Conservation (phyloP, 2,329 filamentous ascomycete genomes). For the Colletotrichum siamense region DNA sequence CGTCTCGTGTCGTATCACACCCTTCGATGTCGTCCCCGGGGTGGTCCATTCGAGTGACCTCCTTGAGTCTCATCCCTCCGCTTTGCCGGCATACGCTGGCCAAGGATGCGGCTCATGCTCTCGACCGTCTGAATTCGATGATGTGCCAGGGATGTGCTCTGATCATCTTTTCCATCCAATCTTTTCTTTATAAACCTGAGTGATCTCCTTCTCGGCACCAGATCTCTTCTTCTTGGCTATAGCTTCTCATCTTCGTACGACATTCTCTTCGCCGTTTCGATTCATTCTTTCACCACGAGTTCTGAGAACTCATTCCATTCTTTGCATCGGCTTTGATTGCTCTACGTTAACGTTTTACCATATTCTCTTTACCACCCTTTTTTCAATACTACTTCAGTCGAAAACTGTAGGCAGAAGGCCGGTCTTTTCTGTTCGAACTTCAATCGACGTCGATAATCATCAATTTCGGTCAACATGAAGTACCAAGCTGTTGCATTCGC, state of each 20-base stretch:
- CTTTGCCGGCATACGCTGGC: background rate
- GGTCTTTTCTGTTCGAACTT: conserved; percentile 9
- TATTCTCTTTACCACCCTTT: background rate
- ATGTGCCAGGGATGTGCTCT: conserved; percentile 4
- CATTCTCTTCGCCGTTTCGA: conserved; percentile 16
- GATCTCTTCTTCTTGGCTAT: background rate
- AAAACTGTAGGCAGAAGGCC: conserved; percentile 8
- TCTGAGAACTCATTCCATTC: conserved; percentile 28
- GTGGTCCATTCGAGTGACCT: background rate
- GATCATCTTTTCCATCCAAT: background rate
- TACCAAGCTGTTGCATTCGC: conserved; percentile 18
- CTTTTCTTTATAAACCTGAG: conserved; percentile 12
- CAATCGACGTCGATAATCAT: background rate
- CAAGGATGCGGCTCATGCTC: background rate
- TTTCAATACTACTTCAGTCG: background rate
- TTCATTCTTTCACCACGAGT: conserved; percentile 19
- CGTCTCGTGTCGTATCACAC: conserved; percentile 6
- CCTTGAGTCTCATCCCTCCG: background rate
- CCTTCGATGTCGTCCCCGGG: background rate
- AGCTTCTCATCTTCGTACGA: conserved; percentile 8
- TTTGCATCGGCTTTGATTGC: conserved; percentile 11
- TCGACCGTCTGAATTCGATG: conserved; percentile 5
- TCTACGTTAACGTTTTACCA: background rate
- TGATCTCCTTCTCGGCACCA: conserved; percentile 1
- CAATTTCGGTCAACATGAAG: conserved; percentile 21